Conservation (phyloP, 169 alveolate species). For the Cryptosporidium xiaoi region DNA sequence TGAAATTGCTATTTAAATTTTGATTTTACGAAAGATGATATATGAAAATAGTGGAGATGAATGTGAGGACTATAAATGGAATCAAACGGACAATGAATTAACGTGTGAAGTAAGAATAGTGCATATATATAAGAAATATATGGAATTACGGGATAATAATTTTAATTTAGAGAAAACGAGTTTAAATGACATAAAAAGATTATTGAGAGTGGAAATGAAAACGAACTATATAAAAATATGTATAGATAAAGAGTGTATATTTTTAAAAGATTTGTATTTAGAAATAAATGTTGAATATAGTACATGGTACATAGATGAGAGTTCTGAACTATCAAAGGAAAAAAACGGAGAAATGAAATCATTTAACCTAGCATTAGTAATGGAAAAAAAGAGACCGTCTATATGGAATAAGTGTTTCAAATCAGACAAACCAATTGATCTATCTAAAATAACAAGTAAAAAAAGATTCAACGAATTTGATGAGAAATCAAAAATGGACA, state of each 20-base stretch:
- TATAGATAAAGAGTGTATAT: not conserved
- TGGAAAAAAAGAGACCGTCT: constrained; percentile 37
- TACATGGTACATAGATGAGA: constrained; percentile 52
- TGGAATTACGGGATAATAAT: not conserved
- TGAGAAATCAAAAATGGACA: constrained; percentile 19
- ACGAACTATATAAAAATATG: constrained; percentile 1
- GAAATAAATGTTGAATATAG: constrained; percentile 10
- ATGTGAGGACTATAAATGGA: constrained; percentile 21
- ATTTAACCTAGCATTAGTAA: not conserved
- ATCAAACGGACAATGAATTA: constrained; percentile 48
- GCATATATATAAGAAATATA: not conserved
- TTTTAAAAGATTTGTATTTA: constrained; percentile 1
- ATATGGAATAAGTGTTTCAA: constrained; percentile 52
- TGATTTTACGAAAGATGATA: not conserved
- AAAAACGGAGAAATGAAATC: not conserved
- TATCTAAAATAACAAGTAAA: constrained; percentile 11
- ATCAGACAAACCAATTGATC: constrained; percentile 1
- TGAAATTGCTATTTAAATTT: no score
- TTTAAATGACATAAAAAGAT: not conserved
- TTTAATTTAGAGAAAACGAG: not conserved
- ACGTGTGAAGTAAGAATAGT: constrained; percentile 22
- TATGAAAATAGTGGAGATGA: constrained; percentile 2
- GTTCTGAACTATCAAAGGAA: not conserved
- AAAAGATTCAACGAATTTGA: constrained; percentile 44
- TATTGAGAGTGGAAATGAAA: not conserved